A percentile compares a stretch with the other conserved stretches of the same genome.
These are phyloP conservation scores for Corymbia citriodora DNA, from an alignment of 441 rosid genomes.

Conservation along the genomic window DNA sequence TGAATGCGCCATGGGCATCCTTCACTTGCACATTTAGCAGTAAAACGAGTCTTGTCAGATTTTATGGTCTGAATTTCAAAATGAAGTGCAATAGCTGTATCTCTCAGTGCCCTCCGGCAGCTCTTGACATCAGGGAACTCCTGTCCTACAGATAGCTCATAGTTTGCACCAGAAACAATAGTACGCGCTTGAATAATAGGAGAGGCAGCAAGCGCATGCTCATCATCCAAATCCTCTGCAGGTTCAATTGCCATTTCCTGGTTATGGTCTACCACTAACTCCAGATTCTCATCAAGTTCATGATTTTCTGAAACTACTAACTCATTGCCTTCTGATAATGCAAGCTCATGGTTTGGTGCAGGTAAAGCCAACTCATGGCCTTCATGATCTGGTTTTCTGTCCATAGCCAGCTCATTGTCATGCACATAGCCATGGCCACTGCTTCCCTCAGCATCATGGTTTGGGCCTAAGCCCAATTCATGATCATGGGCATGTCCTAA, in stretches of 20 bases:
- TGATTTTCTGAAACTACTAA: constrained; percentile 61
- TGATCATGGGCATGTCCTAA: constrained; percentile 62
- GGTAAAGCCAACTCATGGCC: constrained; percentile 52
- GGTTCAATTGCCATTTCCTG: constrained; percentile 56
- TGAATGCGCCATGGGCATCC: constrained; percentile 98
- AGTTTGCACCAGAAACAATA: constrained; percentile 32
- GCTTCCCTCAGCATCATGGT: constrained; percentile 51
- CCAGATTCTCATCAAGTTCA: constrained; percentile 68
- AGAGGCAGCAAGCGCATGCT: constrained; percentile 24
- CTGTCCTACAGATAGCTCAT: constrained; percentile 77
- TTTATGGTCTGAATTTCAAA: constrained; percentile 94
- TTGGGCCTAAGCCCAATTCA: constrained; percentile 57
- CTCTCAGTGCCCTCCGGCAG: constrained; percentile 90
- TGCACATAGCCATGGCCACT: constrained; percentile 51
- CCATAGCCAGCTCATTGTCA: constrained; percentile 52
- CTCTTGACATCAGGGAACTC: constrained; percentile 95
- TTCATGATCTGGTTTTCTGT: constrained; percentile 55
- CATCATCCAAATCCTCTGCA: constrained; percentile 23
- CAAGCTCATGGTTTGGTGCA: constrained; percentile 49
- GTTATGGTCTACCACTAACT: constrained; percentile 55
- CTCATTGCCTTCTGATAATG: constrained; percentile 52
- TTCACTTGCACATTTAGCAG: constrained; percentile 91
- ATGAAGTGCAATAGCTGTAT: constrained; percentile 91
- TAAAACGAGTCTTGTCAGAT: constrained; percentile 91
- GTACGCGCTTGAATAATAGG: constrained; percentile 71